Evolutionary conservation across 352 stramenopile genomes (phyloP).

Genomic region (Phytophthora chlamydospora): DNA sequence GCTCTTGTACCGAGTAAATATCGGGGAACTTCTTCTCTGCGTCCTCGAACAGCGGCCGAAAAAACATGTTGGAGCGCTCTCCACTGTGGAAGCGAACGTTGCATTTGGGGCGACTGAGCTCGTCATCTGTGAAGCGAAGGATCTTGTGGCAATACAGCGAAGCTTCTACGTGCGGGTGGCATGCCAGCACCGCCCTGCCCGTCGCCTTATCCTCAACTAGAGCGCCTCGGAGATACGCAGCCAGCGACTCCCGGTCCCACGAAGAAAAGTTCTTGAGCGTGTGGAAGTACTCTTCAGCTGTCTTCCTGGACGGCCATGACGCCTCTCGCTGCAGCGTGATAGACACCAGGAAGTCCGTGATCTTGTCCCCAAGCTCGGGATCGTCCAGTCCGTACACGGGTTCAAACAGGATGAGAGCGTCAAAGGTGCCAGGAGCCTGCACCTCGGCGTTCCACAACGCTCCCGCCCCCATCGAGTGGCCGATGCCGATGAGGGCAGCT

Average conservation of each 20-base stretch:
- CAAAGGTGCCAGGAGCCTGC: constrained; percentile 42
- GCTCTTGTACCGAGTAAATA: constrained; percentile 35
- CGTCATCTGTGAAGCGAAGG: constrained; percentile 33
- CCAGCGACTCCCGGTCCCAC: constrained; percentile 47
- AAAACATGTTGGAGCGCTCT: constrained; percentile 41
- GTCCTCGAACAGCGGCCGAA: constrained; percentile 28
- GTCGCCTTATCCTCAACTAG: constrained; percentile 38
- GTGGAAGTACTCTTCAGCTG: constrained; percentile 16
- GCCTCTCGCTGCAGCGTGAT: constrained; percentile 39
- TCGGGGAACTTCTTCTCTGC: constrained; percentile 26
- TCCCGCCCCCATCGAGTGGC: constrained; percentile 42
- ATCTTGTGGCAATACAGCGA: constrained; percentile 44
- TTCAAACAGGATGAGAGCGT: constrained; percentile 52
- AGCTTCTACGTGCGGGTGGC: constrained; percentile 44
- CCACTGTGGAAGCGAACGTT: constrained; percentile 40
- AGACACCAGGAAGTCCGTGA: constrained; percentile 40
- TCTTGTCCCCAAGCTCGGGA: constrained; percentile 3
- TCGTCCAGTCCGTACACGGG: constrained; percentile 40
- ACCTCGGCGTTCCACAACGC: constrained; percentile 49
- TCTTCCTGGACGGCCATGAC: constrained; percentile 29
- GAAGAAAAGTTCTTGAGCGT: constrained; percentile 40
- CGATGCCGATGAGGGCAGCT: constrained; percentile 34
- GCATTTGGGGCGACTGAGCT: constrained; percentile 42
- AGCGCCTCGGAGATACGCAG: constrained; percentile 36
- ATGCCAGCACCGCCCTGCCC: constrained; percentile 37